Conservation (phyloP, 805 yeast genomes). For the Ogataea corticis region DNA sequence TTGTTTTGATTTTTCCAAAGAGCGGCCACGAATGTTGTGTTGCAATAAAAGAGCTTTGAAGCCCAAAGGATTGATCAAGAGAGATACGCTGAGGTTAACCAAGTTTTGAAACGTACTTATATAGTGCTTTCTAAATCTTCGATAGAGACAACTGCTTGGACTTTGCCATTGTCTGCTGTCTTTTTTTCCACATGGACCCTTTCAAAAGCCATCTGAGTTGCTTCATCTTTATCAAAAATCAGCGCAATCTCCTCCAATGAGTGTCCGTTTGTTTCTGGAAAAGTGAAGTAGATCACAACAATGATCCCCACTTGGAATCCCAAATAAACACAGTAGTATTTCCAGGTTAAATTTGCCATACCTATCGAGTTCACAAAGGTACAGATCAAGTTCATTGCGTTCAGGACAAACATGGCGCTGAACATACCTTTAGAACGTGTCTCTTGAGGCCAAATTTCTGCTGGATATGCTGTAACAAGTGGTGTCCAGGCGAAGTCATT, state of each 20-base stretch:
- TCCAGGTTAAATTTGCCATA: slow-evolving; percentile 38
- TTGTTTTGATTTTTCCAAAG: no score
- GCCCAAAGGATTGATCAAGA: no score
- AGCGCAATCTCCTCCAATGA: slow-evolving; percentile 29
- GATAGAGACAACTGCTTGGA: no score
- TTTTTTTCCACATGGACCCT: background rate
- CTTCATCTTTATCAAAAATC: slow-evolving; percentile 11
- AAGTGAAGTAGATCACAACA: slow-evolving; percentile 33
- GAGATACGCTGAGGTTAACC: no score
- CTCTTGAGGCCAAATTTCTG: slow-evolving; percentile 40
- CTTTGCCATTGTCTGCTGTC: background rate
- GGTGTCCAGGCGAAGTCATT: slow-evolving; percentile 47
- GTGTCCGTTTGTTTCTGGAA: slow-evolving; percentile 43
- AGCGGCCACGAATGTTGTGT: no score
- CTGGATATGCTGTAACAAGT: slow-evolving; percentile 46
- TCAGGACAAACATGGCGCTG: slow-evolving; percentile 16
- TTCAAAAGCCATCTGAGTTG: slow-evolving; percentile 3
- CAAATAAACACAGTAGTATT: slow-evolving; percentile 38
- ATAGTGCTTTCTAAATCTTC: no score
- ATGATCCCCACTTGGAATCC: slow-evolving; percentile 24
- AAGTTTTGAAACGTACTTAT: no score
- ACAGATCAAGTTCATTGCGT: slow-evolving; percentile 30
- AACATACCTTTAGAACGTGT: slow-evolving; percentile 20
- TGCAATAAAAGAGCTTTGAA: no score
- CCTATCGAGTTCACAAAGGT: slow-evolving; percentile 39